Percentiles rank a stretch among this genome's conserved stretches.
Conservation (phyloP, 225 moss, liverwort and hornwort species). For the Marchantia paleacea region DNA sequence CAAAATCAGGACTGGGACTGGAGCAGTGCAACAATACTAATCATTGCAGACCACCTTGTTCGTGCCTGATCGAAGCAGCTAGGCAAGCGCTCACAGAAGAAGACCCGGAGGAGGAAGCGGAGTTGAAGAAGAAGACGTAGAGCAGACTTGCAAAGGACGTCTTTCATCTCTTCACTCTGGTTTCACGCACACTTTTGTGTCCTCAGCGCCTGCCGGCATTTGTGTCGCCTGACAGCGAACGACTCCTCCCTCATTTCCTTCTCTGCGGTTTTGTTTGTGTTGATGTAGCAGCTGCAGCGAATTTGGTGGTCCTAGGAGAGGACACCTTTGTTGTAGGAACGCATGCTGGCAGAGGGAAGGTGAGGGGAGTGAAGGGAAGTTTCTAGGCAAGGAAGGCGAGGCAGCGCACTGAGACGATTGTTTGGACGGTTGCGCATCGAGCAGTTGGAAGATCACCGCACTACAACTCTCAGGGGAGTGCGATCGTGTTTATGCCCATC, state of each 20-base stretch:
- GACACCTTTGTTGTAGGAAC: background rate
- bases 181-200: background rate
- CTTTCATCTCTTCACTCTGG: background rate
- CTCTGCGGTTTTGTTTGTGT: background rate
- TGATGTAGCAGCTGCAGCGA: constrained; percentile 8
- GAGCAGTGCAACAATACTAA: background rate
- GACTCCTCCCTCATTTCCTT: background rate
- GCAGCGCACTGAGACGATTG: background rate
- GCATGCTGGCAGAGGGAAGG: background rate
- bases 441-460: background rate
- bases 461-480: background rate
- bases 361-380: too few species aligned
- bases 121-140: background rate
- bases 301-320: background rate
- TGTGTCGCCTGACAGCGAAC: background rate
- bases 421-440: background rate
- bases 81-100: background rate
- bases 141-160: background rate
- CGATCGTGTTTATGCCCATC: background rate
- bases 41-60: background rate
- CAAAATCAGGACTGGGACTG: background rate
- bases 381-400: background rate
- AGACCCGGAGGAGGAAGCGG: background rate
- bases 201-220: background rate
- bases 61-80: background rate